phyloP scores from a whole-genome alignment of 2,329 filamentous ascomycete species.

The Ophiostoma tasmaniense region DNA sequence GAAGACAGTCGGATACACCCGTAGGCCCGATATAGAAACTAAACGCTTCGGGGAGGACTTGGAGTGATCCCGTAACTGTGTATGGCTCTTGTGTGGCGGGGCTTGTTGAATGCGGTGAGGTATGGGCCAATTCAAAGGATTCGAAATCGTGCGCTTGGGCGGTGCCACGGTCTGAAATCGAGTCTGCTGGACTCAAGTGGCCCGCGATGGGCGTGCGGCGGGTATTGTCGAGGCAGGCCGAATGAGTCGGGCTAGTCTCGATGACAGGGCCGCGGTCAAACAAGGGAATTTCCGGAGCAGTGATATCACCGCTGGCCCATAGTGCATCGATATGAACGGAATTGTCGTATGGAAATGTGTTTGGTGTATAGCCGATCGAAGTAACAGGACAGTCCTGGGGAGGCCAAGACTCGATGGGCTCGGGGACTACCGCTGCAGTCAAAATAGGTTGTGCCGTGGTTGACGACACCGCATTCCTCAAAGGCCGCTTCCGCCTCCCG shows the following conservation, averaged over 20 bases:
- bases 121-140: too few relatives aligned
- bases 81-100: background rate
- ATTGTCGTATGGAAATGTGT: background rate
- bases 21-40: conserved; percentile 21
- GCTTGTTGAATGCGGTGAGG: background rate
- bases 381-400: background rate
- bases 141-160: background rate
- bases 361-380: background rate
- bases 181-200: background rate
- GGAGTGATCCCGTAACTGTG: background rate
- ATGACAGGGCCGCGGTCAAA: too few relatives aligned
- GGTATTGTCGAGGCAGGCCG: background rate
- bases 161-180: background rate
- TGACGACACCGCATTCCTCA: background rate
- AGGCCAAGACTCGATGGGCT: background rate
- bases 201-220: background rate
- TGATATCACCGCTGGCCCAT: background rate
- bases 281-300: background rate
- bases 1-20: conserved; percentile 16
- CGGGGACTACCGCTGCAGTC: background rate
- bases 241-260: background rate
- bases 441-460: background rate
- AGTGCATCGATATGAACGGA: background rate
- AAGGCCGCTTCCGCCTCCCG: background rate
- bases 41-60: conserved; percentile 13